These are phyloP conservation scores for Sporothrix schenckii DNA, from an alignment of 2,329 filamentous ascomycete genomes.

Conservation along the genomic window DNA sequence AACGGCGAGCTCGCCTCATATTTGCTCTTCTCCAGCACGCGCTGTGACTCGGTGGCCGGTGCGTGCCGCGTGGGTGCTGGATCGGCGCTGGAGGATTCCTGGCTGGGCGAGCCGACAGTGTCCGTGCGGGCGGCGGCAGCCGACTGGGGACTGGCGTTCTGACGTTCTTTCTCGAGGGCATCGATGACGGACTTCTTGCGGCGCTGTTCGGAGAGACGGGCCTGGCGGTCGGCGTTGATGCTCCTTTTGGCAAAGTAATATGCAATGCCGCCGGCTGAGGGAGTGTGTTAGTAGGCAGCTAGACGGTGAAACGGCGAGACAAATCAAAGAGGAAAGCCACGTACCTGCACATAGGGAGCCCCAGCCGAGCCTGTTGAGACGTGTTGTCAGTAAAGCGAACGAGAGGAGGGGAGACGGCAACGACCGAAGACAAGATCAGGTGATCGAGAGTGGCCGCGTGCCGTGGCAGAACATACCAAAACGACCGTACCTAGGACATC, in stretches of 20 bases:
- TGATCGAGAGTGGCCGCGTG: not conserved
- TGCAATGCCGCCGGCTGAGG: constrained; percentile 78
- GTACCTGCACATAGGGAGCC: constrained; percentile 81
- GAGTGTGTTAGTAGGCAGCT: constrained; percentile 28
- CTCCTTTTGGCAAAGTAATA: constrained; percentile 95
- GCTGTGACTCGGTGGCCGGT: constrained; percentile 68
- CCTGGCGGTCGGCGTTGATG: constrained; percentile 86
- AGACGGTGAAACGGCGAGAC: constrained; percentile 4
- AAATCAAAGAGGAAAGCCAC: constrained; percentile 40
- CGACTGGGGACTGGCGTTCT: constrained; percentile 36
- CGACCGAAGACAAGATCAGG: not conserved
- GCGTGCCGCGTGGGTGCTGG: constrained; percentile 80
- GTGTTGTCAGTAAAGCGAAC: constrained; percentile 24
- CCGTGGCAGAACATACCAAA: constrained; percentile 22
- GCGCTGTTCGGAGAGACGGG: constrained; percentile 68
- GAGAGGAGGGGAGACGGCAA: not conserved
- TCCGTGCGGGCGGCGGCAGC: constrained; percentile 58
- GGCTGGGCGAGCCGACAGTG: constrained; percentile 64
- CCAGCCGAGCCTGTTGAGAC: constrained; percentile 76
- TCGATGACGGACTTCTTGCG: constrained; percentile 64
- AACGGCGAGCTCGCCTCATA: constrained; percentile 82
- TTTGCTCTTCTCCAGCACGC: constrained; percentile 77
- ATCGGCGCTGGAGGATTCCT: constrained; percentile 82
- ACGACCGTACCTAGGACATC: constrained; percentile 33
- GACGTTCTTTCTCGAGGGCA: constrained; percentile 53